Evolutionary conservation across 768 basidiomycete species (phyloP), one percentile per base, ranked within the genome.

Genomic region (Auricularia cornea): DNA sequence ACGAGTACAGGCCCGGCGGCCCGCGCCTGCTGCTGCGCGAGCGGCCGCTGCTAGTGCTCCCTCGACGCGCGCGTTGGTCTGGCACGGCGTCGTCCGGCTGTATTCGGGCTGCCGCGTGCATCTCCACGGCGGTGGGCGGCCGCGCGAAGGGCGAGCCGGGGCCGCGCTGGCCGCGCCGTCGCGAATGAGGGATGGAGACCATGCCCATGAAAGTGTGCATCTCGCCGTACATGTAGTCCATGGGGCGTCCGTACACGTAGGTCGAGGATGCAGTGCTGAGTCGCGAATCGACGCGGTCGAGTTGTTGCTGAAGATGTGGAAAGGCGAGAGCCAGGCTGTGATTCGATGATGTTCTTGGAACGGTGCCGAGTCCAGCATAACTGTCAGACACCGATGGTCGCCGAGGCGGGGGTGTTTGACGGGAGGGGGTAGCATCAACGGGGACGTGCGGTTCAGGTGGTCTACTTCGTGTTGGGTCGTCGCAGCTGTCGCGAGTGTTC

Each of bases 151-250:
- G 20, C 51, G 20, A n/a, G 20, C 20, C 20, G 51, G 51, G 51
- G 10, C 20, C 20, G 1, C 51, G 51, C 12, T n/a, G 20, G 8
- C 28, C 12, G 51, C 51, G 20, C 8, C n/a, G n/a, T n/a, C 54
- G 54, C 6, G 54, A 26, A 10, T 26, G 54, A 8, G 28, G 26
- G 28, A 28, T 5, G 6, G 26, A 11, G 54, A 28, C 30, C 26
- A 57, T 57, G 6, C 54, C 54, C 28, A 57, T 28, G 54, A 57
- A 57, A 4, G 54, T 12, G 28, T 57, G 54, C 54, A 57, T 57
- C 54, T 57, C 54, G 54, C 54, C 54, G 26, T 57, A 57, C 54
- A 57, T 57, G 54, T 57, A 57, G 11, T 28, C 26, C 30, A 57
- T 28, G 26, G 54, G 54, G 10, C 14, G 26, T 4, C 54, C 54